Conservation (phyloP, 1,139 yeast genomes). For the Taiozyma sp. region DNA sequence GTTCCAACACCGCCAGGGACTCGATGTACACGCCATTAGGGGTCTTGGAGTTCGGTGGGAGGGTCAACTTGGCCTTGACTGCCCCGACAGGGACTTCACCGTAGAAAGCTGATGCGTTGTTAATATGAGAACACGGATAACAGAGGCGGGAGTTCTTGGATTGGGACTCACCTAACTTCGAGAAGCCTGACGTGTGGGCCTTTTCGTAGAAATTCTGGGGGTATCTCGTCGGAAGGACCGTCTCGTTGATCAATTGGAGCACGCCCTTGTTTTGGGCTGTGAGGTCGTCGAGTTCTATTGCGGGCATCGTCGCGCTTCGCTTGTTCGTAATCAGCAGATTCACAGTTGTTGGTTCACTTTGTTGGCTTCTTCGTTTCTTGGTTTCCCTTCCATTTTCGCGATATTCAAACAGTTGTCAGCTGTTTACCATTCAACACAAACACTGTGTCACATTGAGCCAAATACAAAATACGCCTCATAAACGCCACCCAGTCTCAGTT, state of each 20-base stretch:
- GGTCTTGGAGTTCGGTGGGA: conserved; percentile 36
- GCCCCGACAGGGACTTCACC: conserved; percentile 74
- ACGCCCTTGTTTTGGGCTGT: conserved; percentile 53
- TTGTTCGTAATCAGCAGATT: neutral
- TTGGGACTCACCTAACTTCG: conserved; percentile 17
- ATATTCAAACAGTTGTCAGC: no score
- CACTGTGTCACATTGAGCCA: no score
- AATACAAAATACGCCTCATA: no score
- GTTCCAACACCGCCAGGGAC: conserved; percentile 58
- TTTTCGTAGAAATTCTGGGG: conserved; percentile 42
- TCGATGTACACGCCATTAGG: conserved; percentile 58
- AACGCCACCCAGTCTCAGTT: neutral
- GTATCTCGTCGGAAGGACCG: conserved; percentile 38
- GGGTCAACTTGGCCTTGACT: conserved; percentile 46
- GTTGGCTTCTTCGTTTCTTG: no score
- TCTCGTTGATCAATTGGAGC: conserved; percentile 44
- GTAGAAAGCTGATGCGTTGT: conserved; percentile 40
- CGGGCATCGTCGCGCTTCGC: conserved; percentile 5
- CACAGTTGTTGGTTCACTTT: neutral
- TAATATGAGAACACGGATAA: conserved; percentile 21
- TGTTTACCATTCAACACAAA: no score
- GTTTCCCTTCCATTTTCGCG: no score
- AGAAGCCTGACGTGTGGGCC: conserved; percentile 29
- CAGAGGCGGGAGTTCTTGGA: neutral
- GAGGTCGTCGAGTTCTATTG: conserved; percentile 48